Evolutionary conservation across 2,329 filamentous ascomycete genomes (phyloP), one percentile per base, ranked within the genome.

Genomic region (Scedosporium aurantiacum): DNA sequence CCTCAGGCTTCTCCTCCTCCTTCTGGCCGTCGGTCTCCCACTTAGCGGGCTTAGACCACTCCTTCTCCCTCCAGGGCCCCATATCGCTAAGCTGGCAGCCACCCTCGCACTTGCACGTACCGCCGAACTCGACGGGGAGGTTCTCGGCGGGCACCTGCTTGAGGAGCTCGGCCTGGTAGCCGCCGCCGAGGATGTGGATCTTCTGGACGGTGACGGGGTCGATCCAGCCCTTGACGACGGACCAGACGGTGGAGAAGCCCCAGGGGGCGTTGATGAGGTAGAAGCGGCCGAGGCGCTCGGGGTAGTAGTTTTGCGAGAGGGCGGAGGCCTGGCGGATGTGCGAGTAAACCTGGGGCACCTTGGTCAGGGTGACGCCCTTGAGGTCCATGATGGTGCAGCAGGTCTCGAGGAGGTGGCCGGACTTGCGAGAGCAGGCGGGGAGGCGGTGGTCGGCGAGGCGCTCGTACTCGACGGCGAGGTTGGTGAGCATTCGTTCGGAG

Each of bases 231-330:
- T 95, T 97, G 75, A 97, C 84, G 62, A 95, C 82, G 72, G 78
- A 82, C 82, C 94, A 99, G 65, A 91, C 89, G 67, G 83, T 82
- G 64, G 87, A 87, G 82, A 97, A 97, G 27, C 92, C 92, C 92
- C 92, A 97, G 21, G 91, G 91, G 2, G 93, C 90, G 77, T 99
- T 99, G 85, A 99, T 97, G 69, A 99, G 79, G 82, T 96, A 99
- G 72, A 99, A 82, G 77, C 91, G 92, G 70, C 94, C 94, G 63
- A 99, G 82, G 63, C 94, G 90, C 82, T 99, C 94, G 6, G 94
- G 94, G 79, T 99, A 99, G 85, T 97, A 96, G 83, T 97, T 96
- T 78, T 97, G 94, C 66, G 90, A 96, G 77, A 99, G 90, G 73
- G 79, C 86, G 40, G 91, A 94, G 55, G 91, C 91, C 72, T 88